Percentiles rank a stretch among this genome's conserved stretches.
These are phyloP conservation scores for Xylaria venustula DNA, from an alignment of 495 filamentous ascomycete species.

Conservation along the genomic window DNA sequence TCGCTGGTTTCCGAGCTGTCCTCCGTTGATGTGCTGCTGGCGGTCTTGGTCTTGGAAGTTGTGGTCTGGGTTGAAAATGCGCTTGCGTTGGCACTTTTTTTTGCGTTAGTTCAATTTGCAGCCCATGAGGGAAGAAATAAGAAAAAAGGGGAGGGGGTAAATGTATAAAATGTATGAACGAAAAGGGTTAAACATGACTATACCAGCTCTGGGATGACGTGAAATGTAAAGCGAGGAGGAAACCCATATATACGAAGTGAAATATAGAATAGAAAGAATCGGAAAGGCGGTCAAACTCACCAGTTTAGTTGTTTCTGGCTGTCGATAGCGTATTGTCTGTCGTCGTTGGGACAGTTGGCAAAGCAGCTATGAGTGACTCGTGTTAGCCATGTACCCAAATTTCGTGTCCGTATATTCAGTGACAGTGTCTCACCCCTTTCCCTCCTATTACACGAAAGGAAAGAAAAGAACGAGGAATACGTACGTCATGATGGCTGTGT, in stretches of 20 bases:
- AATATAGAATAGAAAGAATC: too few relatives aligned
- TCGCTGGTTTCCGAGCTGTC: neutral
- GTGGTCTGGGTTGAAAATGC: conserved; percentile 32
- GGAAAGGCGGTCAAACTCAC: conserved; percentile 8
- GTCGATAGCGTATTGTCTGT: conserved; percentile 18
- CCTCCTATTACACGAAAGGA: too few relatives aligned
- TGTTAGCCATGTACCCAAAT: neutral
- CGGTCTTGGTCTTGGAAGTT: conserved; percentile 3
- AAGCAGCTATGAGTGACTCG: conserved; percentile 33
- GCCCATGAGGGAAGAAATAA: neutral
- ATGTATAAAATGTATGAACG: neutral
- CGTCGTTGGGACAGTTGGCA: conserved; percentile 50
- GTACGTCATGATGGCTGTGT: conserved; percentile 39
- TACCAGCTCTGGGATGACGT: too few relatives aligned
- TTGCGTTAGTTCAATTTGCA: neutral
- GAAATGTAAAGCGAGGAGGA: too few relatives aligned
- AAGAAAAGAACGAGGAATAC: neutral
- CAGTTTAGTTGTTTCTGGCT: conserved; percentile 44
- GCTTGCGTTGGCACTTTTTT: conserved; percentile 25
- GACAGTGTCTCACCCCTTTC: too few relatives aligned
- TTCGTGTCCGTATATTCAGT: too few relatives aligned
- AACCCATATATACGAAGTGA: neutral
- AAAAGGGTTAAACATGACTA: neutral
- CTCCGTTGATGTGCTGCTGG: neutral
- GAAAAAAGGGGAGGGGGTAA: neutral